Evolutionary conservation across 768 basidiomycete genomes (phyloP).

Genomic region (Suillus decipiens): DNA sequence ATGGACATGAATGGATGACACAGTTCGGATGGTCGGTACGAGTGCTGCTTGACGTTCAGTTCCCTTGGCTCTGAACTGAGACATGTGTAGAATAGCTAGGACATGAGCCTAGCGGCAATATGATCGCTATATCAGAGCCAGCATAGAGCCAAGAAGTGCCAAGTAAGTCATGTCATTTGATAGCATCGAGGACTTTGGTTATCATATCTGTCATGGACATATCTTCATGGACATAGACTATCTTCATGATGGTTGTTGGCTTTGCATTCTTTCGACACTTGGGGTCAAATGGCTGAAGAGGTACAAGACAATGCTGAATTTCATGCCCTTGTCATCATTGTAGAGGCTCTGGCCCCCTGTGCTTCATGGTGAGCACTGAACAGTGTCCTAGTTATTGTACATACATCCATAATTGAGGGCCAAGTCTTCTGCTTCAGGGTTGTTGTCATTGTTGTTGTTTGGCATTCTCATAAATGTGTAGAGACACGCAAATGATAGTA

Average conservation of each 20-base stretch:
- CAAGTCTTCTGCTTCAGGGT: no score
- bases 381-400: neutral
- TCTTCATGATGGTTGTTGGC: neutral
- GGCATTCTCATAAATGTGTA: no score
- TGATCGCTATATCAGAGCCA: no score
- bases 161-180: neutral
- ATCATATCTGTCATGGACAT: neutral
- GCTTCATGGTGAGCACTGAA: neutral
- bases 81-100: no score
- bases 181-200: neutral
- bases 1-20: no score
- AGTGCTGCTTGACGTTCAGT: no score
- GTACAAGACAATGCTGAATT: neutral
- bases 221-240: neutral
- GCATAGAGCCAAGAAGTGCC: no score
- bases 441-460: no score
- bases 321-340: neutral
- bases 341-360: neutral
- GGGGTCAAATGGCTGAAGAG: neutral
- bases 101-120: no score
- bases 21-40: no score
- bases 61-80: no score
- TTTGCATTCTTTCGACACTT: neutral
- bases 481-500: no score
- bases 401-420: neutral